Conservation (phyloP, 2,329 filamentous ascomycete genomes). For the Emergomyces orientalis region DNA sequence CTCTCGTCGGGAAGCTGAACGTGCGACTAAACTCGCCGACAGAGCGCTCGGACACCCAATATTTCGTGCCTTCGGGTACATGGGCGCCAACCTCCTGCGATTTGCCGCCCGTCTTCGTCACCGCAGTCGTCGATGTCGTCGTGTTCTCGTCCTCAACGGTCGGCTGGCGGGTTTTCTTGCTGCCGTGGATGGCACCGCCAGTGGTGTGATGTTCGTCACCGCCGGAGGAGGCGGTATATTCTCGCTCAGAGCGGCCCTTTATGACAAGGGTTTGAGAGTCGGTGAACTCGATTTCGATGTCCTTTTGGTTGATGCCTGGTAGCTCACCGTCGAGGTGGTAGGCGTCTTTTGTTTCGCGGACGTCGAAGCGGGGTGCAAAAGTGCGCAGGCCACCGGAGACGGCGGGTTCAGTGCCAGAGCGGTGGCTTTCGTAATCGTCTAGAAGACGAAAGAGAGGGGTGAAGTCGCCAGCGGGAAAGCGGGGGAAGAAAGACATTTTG, state of each 20-base stretch:
- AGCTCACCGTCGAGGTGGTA: constrained; percentile 40
- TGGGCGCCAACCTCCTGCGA: background rate
- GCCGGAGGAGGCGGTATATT: constrained; percentile 21
- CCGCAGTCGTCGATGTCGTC: constrained; percentile 8
- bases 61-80: constrained; percentile 29
- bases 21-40: constrained; percentile 49
- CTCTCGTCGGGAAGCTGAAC: constrained; percentile 47
- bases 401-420: constrained; percentile 8
- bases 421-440: constrained; percentile 33
- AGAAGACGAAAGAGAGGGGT: constrained; percentile 36
- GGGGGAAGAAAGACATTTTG: constrained; percentile 35
- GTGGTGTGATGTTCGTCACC: constrained; percentile 12
- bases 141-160: constrained; percentile 49
- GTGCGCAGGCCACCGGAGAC: constrained; percentile 17
- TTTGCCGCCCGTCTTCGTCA: background rate
- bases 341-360: constrained; percentile 32
- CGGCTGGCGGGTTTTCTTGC: constrained; percentile 30
- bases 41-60: constrained; percentile 50
- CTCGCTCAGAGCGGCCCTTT: constrained; percentile 32
- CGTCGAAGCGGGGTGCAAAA: constrained; percentile 37
- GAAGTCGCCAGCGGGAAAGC: constrained; percentile 28
- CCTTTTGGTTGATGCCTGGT: constrained; percentile 35
- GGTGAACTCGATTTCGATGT: constrained; percentile 40
- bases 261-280: constrained; percentile 38
- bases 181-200: background rate